Conservation (phyloP, 148 eudicot genomes). For the Rheum nobile region DNA sequence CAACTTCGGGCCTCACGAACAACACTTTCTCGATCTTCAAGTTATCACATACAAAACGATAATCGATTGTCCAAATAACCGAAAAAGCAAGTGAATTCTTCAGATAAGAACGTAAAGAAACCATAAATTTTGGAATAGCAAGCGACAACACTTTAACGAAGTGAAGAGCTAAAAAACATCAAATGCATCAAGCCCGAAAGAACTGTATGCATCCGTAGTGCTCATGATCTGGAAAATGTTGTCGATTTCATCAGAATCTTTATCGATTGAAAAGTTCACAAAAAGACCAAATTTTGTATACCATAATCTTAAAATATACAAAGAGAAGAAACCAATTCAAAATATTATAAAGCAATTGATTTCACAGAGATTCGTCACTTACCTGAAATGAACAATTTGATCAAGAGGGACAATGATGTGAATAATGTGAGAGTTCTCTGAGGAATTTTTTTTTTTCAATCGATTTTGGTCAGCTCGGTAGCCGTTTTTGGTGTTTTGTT, state of each 20-base stretch:
- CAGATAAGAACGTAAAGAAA: neutral
- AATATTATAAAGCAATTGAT: neutral
- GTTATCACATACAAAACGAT: constrained; percentile 1
- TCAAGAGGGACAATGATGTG: neutral
- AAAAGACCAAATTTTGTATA: neutral
- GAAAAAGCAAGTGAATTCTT: neutral
- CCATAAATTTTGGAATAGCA: neutral
- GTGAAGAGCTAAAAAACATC: constrained; percentile 1
- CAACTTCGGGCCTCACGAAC: neutral
- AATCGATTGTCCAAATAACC: neutral
- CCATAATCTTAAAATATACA: neutral
- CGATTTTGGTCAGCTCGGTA: constrained; percentile 2
- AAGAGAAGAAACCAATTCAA: neutral
- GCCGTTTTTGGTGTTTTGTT: constrained; percentile 9
- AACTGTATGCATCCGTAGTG: neutral
- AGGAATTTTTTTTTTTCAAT: neutral
- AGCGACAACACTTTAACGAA: neutral
- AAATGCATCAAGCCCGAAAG: neutral
- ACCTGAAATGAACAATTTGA: neutral
- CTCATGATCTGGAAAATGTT: neutral
- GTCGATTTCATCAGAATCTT: neutral
- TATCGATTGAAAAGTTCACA: neutral
- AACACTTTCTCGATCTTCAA: constrained; percentile 6
- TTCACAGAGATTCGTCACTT: neutral
- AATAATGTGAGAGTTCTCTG: neutral